These are phyloP conservation scores for Globisporangium middletonii DNA, from an alignment of 352 stramenopile species.

Conservation along the genomic window DNA sequence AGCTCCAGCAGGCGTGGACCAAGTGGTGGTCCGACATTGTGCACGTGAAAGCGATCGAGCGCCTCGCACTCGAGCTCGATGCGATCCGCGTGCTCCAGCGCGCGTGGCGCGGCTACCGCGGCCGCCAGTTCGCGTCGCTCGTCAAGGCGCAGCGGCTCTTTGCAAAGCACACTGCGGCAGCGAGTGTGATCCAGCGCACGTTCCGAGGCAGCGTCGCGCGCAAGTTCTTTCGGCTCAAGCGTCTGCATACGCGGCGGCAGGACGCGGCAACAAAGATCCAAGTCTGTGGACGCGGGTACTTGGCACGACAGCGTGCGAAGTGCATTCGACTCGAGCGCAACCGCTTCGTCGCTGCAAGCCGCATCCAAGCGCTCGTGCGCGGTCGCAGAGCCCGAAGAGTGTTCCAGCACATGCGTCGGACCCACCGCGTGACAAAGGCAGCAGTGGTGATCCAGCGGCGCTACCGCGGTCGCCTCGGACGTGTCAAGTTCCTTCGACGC, in stretches of 20 bases:
- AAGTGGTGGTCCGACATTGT: constrained; percentile 61
- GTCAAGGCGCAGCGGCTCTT: constrained; percentile 40
- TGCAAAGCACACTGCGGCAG: constrained; percentile 30
- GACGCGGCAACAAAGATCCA: constrained; percentile 49
- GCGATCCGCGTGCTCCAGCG: constrained; percentile 56
- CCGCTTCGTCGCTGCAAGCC: constrained; percentile 33
- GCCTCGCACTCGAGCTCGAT: constrained; percentile 36
- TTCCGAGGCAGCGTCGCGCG: constrained; percentile 53
- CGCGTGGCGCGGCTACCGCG: constrained; percentile 44
- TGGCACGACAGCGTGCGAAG: constrained; percentile 23
- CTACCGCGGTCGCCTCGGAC: constrained; percentile 61
- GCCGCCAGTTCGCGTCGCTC: constrained; percentile 34
- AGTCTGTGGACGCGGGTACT: constrained; percentile 31
- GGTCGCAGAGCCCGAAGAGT: constrained; percentile 38
- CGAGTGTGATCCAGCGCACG: constrained; percentile 48
- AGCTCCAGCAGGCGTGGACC: constrained; percentile 57
- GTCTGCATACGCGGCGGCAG: constrained; percentile 30
- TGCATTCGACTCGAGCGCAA: constrained; percentile 17
- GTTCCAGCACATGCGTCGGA: constrained; percentile 19
- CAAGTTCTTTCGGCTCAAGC: constrained; percentile 60
- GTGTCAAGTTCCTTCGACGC: constrained; percentile 50
- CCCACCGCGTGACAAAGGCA: constrained; percentile 27
- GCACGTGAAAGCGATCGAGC: constrained; percentile 45
- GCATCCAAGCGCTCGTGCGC: constrained; percentile 54
- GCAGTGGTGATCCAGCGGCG: constrained; percentile 58